Percentiles rank a stretch among this genome's conserved stretches.
phyloP scores from a whole-genome alignment of 352 stramenopile species.

The Pythium rishiriense region DNA sequence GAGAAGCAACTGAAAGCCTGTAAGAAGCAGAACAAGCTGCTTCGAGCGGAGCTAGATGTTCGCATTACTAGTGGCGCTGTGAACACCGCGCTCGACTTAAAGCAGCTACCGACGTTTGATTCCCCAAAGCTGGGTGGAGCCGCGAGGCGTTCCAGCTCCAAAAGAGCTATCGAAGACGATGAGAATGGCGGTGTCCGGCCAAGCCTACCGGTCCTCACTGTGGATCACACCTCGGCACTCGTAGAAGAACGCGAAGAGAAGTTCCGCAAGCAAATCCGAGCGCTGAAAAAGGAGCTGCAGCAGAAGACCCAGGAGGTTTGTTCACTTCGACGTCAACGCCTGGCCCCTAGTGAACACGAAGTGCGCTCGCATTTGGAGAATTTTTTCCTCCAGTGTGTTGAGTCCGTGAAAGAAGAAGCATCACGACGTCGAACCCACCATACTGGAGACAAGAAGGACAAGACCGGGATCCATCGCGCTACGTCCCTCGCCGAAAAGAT shows the following conservation, averaged over 20 bases:
- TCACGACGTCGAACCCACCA: conserved; percentile 35
- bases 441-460: conserved; percentile 28
- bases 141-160: not conserved
- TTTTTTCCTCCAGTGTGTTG: conserved; percentile 83
- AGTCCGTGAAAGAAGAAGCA: conserved; percentile 81
- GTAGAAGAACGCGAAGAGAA: conserved; percentile 70
- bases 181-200: not conserved
- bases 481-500: conserved; percentile 28
- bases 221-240: conserved; percentile 15
- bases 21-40: conserved; percentile 94
- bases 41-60: conserved; percentile 80
- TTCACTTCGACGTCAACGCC: conserved; percentile 39
- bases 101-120: conserved; percentile 47
- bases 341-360: conserved; percentile 31
- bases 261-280: conserved; percentile 62
- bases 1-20: conserved; percentile 92
- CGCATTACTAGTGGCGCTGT: conserved; percentile 32
- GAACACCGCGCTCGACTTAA: conserved; percentile 30
- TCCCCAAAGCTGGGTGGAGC: conserved; percentile 12
- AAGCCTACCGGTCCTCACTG: conserved; percentile 8
- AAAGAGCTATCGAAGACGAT: conserved; percentile 8
- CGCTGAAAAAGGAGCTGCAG: conserved; percentile 67
- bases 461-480: not conserved
- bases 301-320: conserved; percentile 59
- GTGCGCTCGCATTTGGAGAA: conserved; percentile 58